Conservation (phyloP, 495 filamentous ascomycete genomes). For the Neurospora intermedia region DNA sequence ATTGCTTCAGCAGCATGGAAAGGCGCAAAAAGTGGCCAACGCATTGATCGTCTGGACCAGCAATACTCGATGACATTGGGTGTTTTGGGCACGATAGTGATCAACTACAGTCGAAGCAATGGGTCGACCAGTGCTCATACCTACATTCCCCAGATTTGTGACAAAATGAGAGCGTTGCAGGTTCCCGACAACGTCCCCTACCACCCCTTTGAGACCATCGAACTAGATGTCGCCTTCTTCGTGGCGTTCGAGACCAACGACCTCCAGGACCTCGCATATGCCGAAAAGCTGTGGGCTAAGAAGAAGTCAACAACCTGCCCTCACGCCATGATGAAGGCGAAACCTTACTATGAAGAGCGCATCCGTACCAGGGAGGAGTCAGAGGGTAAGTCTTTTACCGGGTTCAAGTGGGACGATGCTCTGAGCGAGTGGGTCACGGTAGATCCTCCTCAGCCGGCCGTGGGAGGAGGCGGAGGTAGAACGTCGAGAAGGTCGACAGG, state of each 20-base stretch:
- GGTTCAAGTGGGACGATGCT: conserved; percentile 42
- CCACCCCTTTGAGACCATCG: conserved; percentile 12
- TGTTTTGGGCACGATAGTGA: conserved; percentile 13
- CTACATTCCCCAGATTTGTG: conserved; percentile 15
- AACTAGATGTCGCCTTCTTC: conserved; percentile 25
- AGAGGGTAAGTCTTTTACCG: conserved; percentile 13
- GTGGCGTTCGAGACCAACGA: conserved; percentile 32
- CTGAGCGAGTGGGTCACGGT: conserved; percentile 44
- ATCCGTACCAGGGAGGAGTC: neutral
- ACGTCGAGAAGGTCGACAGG: neutral
- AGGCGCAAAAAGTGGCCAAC: neutral
- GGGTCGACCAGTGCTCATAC: conserved; percentile 1
- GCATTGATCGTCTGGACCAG: conserved; percentile 2
- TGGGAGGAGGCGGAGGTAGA: neutral
- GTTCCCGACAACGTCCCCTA: conserved; percentile 8
- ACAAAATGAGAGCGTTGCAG: conserved; percentile 13
- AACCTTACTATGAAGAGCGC: neutral
- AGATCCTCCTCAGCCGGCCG: conserved; percentile 15
- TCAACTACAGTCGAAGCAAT: conserved; percentile 14
- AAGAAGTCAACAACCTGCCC: neutral
- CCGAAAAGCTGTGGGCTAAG: conserved; percentile 23
- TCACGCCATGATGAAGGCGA: neutral
- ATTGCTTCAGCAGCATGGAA: conserved; percentile 12
- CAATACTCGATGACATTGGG: conserved; percentile 19
- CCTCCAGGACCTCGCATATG: conserved; percentile 32